Conservation (phyloP, 2,329 filamentous ascomycete genomes). For the Metarhizium robertsii region DNA sequence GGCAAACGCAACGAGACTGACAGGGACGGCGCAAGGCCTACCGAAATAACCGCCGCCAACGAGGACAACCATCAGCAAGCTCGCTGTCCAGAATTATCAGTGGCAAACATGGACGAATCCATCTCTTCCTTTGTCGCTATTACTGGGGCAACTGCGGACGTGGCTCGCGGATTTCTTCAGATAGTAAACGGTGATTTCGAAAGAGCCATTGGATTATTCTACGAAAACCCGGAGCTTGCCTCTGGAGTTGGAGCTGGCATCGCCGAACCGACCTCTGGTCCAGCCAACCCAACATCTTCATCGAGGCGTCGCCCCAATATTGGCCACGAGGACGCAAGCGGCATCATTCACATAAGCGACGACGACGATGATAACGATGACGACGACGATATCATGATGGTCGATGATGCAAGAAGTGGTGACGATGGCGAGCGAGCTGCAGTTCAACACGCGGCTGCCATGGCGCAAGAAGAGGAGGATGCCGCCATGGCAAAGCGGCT, state of each 20-base stretch:
- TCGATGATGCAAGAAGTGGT: conserved; percentile 27
- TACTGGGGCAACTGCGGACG: conserved; percentile 63
- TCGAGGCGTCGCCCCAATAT: conserved; percentile 17
- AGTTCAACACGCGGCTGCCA: conserved; percentile 27
- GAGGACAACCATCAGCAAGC: background rate
- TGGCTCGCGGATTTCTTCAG: conserved; percentile 74
- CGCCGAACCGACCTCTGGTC: conserved; percentile 9
- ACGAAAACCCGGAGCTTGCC: conserved; percentile 71
- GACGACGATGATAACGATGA: conserved; percentile 64
- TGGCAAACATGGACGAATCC: conserved; percentile 53
- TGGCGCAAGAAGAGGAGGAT: conserved; percentile 71
- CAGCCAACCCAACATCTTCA: conserved; percentile 17
- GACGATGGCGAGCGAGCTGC: conserved; percentile 31
- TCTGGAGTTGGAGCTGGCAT: conserved; percentile 24
- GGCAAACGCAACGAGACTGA: background rate
- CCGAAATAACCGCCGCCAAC: background rate
- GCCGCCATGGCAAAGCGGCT: conserved; percentile 85
- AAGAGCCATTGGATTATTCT: conserved; percentile 83
- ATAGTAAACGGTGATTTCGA: conserved; percentile 77
- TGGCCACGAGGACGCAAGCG: conserved; percentile 25
- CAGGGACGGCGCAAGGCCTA: background rate
- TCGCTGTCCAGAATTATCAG: background rate
- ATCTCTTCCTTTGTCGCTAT: conserved; percentile 73
- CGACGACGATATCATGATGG: conserved; percentile 22
- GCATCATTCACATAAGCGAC: conserved; percentile 63